Evolutionary conservation across 2,329 filamentous ascomycete genomes (phyloP).

Genomic region (Lecanicillium sp.): DNA sequence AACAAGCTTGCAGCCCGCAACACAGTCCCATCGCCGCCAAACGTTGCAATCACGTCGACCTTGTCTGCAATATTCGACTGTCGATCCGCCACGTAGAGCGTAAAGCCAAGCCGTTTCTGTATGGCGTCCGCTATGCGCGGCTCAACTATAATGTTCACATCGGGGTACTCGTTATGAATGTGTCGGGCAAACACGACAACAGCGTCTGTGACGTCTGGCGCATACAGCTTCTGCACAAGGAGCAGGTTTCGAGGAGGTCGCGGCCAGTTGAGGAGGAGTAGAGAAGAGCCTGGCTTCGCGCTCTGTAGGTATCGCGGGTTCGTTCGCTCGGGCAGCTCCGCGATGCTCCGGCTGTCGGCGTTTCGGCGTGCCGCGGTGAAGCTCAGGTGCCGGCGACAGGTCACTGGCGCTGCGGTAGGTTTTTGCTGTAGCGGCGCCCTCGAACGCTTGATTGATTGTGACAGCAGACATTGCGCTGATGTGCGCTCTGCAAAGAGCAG

Average conservation of each 20-base stretch:
- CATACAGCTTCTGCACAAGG: constrained; percentile 50
- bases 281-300: constrained; percentile 39
- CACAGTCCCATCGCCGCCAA: constrained; percentile 91
- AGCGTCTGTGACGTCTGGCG: constrained; percentile 42
- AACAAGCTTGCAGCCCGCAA: constrained; percentile 64
- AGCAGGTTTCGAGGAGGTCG: constrained; percentile 48
- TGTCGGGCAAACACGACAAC: constrained; percentile 57
- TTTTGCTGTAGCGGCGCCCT: too few species aligned
- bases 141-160: constrained; percentile 77
- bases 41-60: constrained; percentile 79
- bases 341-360: constrained; percentile 21
- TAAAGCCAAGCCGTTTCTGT: constrained; percentile 62
- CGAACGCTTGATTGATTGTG: too few species aligned
- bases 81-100: constrained; percentile 54
- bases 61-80: constrained; percentile 59
- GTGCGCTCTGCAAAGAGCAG: too few species aligned
- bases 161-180: constrained; percentile 70
- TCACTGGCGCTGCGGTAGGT: too few species aligned
- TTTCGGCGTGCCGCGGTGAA: background rate
- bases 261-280: constrained; percentile 47
- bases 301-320: constrained; percentile 27
- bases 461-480: too few species aligned
- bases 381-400: too few species aligned
- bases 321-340: constrained; percentile 24
- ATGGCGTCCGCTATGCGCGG: constrained; percentile 62